phyloP scores from a whole-genome alignment of 768 basidiomycete genomes.

The Lactarius evosmus region DNA sequence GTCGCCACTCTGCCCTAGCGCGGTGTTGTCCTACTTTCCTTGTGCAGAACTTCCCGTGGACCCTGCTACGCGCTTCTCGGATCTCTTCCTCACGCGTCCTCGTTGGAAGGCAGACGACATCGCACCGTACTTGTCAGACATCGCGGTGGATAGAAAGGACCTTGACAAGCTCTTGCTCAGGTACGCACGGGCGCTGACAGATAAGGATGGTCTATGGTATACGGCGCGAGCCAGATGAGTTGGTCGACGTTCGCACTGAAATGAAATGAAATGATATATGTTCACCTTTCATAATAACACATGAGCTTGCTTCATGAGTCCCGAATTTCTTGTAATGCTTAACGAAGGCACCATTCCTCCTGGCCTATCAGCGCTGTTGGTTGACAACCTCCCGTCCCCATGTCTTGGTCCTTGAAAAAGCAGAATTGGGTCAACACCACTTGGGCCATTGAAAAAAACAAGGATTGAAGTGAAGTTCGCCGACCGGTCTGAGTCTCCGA shows the following conservation, averaged over 20 bases:
- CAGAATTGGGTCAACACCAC: background rate
- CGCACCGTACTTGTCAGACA: slow-evolving; percentile 73
- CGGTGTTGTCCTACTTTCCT: slow-evolving; percentile 69
- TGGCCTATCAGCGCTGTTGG: background rate
- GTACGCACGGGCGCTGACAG: slow-evolving; percentile 75
- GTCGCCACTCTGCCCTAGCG: slow-evolving; percentile 35
- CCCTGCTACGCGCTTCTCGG: slow-evolving; percentile 76
- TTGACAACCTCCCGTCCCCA: background rate
- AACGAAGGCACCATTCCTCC: background rate
- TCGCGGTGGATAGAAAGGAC: slow-evolving; percentile 82
- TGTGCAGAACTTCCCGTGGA: slow-evolving; percentile 69
- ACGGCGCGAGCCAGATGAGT: slow-evolving; percentile 56
- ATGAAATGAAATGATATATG: background rate
- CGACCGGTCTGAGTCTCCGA: too few relatives aligned
- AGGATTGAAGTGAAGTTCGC: too few relatives aligned
- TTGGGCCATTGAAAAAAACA: background rate
- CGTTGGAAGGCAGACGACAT: slow-evolving; percentile 82
- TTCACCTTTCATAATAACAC: background rate
- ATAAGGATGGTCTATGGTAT: slow-evolving; percentile 67
- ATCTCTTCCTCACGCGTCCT: slow-evolving; percentile 78
- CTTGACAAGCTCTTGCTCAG: slow-evolving; percentile 85
- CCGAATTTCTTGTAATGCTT: background rate
- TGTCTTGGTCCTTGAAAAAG: background rate
- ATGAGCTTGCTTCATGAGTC: background rate
- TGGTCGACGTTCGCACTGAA: background rate